Percentiles rank a stretch among this genome's conserved stretches.
phyloP scores from a whole-genome alignment of 75 land plant species.

The Pinus tabuliformis region DNA sequence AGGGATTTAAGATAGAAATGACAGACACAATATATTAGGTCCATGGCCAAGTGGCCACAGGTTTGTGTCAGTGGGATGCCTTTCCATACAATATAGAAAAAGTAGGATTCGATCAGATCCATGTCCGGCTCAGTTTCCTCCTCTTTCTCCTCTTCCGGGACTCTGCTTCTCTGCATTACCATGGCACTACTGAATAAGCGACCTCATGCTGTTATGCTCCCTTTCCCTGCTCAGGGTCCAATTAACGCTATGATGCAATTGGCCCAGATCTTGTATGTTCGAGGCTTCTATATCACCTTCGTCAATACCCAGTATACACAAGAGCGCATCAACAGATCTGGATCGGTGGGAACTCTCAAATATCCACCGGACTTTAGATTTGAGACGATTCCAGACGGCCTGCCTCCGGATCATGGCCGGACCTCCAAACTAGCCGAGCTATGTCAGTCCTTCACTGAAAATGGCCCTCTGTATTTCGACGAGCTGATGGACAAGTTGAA shows the following conservation, averaged over 20 bases:
- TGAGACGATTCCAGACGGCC: slow-evolving; percentile 23
- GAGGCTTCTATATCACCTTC: slow-evolving; percentile 38
- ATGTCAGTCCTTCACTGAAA: slow-evolving; percentile 14
- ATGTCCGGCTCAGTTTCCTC: no score
- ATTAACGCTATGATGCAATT: slow-evolving; percentile 39
- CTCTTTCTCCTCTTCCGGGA: no score
- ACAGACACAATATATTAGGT: no score
- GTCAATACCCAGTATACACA: slow-evolving; percentile 39
- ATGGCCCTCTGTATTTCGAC: slow-evolving; percentile 8
- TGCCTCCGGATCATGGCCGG: slow-evolving; percentile 16
- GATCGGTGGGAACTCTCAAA: slow-evolving; percentile 5
- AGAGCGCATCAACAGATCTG: background rate
- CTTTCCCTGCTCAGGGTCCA: slow-evolving; percentile 50
- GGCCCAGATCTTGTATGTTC: slow-evolving; percentile 25
- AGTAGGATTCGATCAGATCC: no score
- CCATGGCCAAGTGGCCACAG: no score
- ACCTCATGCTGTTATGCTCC: slow-evolving; percentile 23
- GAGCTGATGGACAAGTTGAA: slow-evolving; percentile 18
- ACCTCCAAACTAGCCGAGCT: slow-evolving; percentile 27
- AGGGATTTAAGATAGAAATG: no score
- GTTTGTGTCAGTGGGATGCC: no score
- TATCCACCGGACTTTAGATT: slow-evolving; percentile 11
- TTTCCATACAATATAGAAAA: no score
- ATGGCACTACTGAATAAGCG: background rate
- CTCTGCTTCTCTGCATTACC: no score